Conservation (phyloP, 352 stramenopile species). For the Phytophthora hybrid region DNA sequence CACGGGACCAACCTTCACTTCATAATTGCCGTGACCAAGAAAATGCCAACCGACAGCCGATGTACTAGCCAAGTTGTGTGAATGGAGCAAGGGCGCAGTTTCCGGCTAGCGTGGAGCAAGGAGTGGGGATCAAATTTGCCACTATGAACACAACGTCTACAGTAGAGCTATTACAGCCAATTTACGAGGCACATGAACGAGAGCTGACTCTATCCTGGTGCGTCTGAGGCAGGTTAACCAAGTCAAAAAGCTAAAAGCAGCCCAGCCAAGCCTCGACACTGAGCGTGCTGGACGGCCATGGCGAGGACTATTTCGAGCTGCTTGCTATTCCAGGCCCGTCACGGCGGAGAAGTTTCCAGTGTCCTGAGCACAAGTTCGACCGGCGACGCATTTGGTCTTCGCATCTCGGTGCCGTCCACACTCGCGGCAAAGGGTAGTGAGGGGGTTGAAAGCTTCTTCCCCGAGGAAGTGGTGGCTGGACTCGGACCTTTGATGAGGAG, state of each 20-base stretch:
- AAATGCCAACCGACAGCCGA: too few relatives aligned
- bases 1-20: too few relatives aligned
- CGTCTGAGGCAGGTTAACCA: neutral
- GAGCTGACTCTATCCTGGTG: neutral
- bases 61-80: too few relatives aligned
- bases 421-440: neutral
- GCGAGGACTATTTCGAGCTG: conserved; percentile 26
- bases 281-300: neutral
- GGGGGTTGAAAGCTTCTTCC: neutral
- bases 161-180: too few relatives aligned
- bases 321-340: conserved; percentile 9
- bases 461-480: neutral
- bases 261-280: neutral
- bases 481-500: conserved; percentile 13
- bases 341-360: conserved; percentile 2
- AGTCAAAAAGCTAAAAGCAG: conserved; percentile 1
- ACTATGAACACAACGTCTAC: too few relatives aligned
- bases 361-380: neutral
- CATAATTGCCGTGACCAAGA: too few relatives aligned
- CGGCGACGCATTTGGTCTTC: conserved; percentile 21
- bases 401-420: conserved; percentile 1
- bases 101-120: neutral
- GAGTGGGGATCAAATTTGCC: too few relatives aligned
- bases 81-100: neutral
- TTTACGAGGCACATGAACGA: too few relatives aligned